Percentiles rank a stretch among this genome's conserved stretches.
Evolutionary conservation across 768 basidiomycete species (phyloP).

Genomic region (Pulveroboletus sp.): DNA sequence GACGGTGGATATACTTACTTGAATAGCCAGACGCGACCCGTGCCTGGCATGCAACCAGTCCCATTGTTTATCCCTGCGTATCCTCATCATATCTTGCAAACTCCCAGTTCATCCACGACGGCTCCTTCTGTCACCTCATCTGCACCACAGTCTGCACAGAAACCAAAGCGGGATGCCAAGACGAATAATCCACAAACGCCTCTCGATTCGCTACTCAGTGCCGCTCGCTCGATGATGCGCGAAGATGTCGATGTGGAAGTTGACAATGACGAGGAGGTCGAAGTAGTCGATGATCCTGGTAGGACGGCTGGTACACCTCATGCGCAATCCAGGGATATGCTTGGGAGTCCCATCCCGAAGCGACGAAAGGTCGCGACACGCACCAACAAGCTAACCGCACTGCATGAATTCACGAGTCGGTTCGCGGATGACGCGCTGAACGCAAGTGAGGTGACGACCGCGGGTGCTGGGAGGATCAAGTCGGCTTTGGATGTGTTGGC

Average conservation of each 20-base stretch:
- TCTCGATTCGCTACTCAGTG: slow-evolving; percentile 56
- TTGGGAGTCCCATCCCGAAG: slow-evolving; percentile 38
- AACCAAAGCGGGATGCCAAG: slow-evolving; percentile 12
- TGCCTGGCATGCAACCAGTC: slow-evolving; percentile 28
- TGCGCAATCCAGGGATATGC: slow-evolving; percentile 17
- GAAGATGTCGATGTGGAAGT: slow-evolving; percentile 28
- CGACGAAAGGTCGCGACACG: slow-evolving; percentile 28
- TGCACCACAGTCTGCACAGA: slow-evolving; percentile 13
- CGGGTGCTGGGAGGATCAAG: slow-evolving; percentile 28
- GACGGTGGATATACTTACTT: slow-evolving; percentile 29
- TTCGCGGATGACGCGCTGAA: background rate
- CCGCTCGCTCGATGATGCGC: slow-evolving; percentile 55
- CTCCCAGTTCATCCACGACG: slow-evolving; percentile 31
- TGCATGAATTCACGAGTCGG: slow-evolving; percentile 3
- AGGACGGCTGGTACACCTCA: slow-evolving; percentile 27
- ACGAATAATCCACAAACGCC: slow-evolving; percentile 39
- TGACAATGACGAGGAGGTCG: slow-evolving; percentile 29
- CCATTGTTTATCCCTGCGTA: slow-evolving; percentile 31
- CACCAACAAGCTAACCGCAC: slow-evolving; percentile 7
- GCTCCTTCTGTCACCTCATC: slow-evolving; percentile 24
- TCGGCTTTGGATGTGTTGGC: slow-evolving; percentile 70
- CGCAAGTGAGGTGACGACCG: background rate
- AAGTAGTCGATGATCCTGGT: slow-evolving; percentile 16
- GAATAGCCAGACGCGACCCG: slow-evolving; percentile 20
- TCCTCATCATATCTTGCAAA: slow-evolving; percentile 25